phyloP scores from a whole-genome alignment of 495 filamentous ascomycete species.

The Hypoxylon subgilvum region DNA sequence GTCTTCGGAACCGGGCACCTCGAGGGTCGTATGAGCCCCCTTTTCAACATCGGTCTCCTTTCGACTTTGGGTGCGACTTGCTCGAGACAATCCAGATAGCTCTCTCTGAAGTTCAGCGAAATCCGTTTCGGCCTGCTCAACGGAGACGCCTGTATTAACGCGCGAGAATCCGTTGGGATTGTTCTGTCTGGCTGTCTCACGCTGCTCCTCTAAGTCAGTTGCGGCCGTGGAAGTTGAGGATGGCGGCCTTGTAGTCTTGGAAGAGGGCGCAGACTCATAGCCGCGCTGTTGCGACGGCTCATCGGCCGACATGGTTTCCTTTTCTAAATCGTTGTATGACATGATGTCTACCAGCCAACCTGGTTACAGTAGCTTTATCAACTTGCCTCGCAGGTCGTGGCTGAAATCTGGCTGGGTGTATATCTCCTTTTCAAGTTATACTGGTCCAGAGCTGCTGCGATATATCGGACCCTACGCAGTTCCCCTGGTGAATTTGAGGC shows the following conservation, averaged over 20 bases:
- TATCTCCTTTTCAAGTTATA: too few species aligned
- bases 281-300: slow-evolving; percentile 6
- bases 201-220: slow-evolving; percentile 50
- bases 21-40: slow-evolving; percentile 27
- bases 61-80: slow-evolving; percentile 52
- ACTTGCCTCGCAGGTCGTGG: background rate
- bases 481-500: background rate
- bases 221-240: slow-evolving; percentile 50
- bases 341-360: slow-evolving; percentile 1
- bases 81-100: slow-evolving; percentile 69
- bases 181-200: slow-evolving; percentile 51
- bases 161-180: slow-evolving; percentile 61
- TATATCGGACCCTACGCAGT: background rate
- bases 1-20: slow-evolving; percentile 58
- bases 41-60: slow-evolving; percentile 49
- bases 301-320: slow-evolving; percentile 3
- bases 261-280: slow-evolving; percentile 5
- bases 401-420: too few species aligned
- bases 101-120: slow-evolving; percentile 77
- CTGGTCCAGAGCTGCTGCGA: too few species aligned
- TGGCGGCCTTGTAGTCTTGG: slow-evolving; percentile 30
- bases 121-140: slow-evolving; percentile 74
- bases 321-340: slow-evolving; percentile 30
- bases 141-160: slow-evolving; percentile 63
- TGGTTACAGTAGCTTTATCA: background rate